Conservation (phyloP, 2,329 filamentous ascomycete species). For the Nemania serpens region DNA sequence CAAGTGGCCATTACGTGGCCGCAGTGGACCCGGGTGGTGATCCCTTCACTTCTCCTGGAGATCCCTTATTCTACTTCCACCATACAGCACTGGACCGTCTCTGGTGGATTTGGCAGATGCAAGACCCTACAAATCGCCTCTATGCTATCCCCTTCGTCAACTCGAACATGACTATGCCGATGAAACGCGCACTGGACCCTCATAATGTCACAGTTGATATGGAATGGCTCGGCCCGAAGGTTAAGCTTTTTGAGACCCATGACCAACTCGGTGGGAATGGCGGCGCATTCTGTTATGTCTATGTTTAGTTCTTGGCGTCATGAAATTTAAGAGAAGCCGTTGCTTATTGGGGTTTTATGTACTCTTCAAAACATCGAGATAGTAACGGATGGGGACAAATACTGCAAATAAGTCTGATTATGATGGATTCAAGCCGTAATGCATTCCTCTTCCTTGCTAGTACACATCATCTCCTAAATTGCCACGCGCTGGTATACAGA, state of each 20-base stretch:
- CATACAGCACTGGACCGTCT: slow-evolving; percentile 46
- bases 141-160: slow-evolving; percentile 37
- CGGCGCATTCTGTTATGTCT: slow-evolving; percentile 39
- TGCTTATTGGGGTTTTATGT: not conserved
- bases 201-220: slow-evolving; percentile 34
- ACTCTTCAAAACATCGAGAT: not conserved
- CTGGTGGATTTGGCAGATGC: slow-evolving; percentile 51
- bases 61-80: slow-evolving; percentile 49
- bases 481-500: too few species aligned
- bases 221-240: slow-evolving; percentile 39
- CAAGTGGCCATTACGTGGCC: slow-evolving; percentile 45
- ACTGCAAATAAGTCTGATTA: not conserved
- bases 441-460: too few species aligned
- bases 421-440: too few species aligned
- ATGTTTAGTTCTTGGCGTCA: slow-evolving; percentile 30
- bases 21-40: slow-evolving; percentile 47
- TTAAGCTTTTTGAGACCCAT: slow-evolving; percentile 38
- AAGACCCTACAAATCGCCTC: slow-evolving; percentile 43
- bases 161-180: slow-evolving; percentile 34
- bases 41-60: slow-evolving; percentile 44
- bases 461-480: too few species aligned
- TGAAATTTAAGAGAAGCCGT: not conserved
- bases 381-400: not conserved
- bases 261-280: slow-evolving; percentile 38
- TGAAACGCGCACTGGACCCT: slow-evolving; percentile 31